These are phyloP conservation scores for Strobilomyces echinocephalus DNA, from an alignment of 768 basidiomycete species.

Conservation along the genomic window DNA sequence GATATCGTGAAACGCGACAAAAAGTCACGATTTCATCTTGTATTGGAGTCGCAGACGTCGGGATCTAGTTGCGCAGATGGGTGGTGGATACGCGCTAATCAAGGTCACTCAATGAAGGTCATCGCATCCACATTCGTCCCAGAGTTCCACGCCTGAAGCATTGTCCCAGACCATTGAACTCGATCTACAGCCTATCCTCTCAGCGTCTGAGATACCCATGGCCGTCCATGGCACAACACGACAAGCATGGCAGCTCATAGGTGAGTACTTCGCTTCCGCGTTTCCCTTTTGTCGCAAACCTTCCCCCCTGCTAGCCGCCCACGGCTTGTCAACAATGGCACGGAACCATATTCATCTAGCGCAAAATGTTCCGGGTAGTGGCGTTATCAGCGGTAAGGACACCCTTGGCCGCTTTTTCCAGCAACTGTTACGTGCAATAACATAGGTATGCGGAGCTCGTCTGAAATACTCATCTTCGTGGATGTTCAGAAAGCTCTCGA, in stretches of 20 bases:
- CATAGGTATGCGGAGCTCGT: conserved; percentile 75
- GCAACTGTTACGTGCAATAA: neutral
- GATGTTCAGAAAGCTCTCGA: conserved; percentile 66
- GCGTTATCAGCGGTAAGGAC: conserved; percentile 69
- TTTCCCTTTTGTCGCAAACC: neutral
- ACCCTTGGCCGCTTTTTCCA: neutral
- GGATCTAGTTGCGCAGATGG: conserved; percentile 31
- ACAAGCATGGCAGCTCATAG: conserved; percentile 66
- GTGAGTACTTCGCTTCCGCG: conserved; percentile 35
- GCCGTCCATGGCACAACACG: conserved; percentile 80
- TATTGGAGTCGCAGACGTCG: conserved; percentile 44
- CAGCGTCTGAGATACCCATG: conserved; percentile 62
- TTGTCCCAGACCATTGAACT: conserved; percentile 56
- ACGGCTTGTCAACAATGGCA: conserved; percentile 79
- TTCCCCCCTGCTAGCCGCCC: conserved; percentile 39
- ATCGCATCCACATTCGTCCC: conserved; percentile 7
- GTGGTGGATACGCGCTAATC: conserved; percentile 91
- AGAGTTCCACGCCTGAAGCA: neutral
- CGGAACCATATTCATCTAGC: conserved; percentile 94
- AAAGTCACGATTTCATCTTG: conserved; percentile 62
- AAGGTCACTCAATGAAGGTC: conserved; percentile 84
- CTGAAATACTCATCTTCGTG: conserved; percentile 79
- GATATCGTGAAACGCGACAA: conserved; percentile 62
- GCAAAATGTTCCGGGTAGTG: conserved; percentile 61
- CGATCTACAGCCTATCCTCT: conserved; percentile 55